A percentile compares a stretch with the other conserved stretches of the same genome.
Evolutionary conservation across 192 early-diverging fungal species (phyloP).

Genomic region (Gaertneriomyces semiglobifer): DNA sequence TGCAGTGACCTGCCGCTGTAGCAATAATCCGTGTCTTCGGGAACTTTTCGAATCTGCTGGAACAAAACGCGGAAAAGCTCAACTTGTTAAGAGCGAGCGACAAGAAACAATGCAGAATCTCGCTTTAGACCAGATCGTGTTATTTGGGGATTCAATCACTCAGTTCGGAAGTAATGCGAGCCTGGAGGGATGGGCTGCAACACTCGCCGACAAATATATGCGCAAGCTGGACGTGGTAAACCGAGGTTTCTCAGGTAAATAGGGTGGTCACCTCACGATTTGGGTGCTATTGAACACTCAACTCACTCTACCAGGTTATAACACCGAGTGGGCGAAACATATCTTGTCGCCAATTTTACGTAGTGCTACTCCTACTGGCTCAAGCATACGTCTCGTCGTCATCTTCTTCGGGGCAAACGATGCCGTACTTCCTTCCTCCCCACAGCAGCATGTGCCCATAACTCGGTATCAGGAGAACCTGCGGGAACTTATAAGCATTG

Average conservation of each 20-base stretch:
- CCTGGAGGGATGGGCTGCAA: conserved; percentile 46
- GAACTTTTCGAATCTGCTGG: too few species aligned
- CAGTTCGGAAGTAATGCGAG: conserved; percentile 25
- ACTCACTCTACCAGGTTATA: conserved; percentile 55
- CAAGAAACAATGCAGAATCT: conserved; percentile 7
- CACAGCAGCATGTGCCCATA: conserved; percentile 62
- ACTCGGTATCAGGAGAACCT: conserved; percentile 58
- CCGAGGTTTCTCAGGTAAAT: conserved; percentile 71
- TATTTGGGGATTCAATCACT: conserved; percentile 44
- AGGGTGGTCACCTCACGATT: background rate
- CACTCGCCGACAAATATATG: conserved; percentile 53
- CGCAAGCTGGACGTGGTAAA: conserved; percentile 74
- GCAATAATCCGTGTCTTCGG: too few species aligned
- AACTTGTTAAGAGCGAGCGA: background rate
- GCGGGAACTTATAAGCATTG: conserved; percentile 51
- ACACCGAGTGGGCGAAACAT: conserved; percentile 54
- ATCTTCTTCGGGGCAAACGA: conserved; percentile 86
- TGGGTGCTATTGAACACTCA: too few species aligned
- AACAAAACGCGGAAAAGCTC: too few species aligned
- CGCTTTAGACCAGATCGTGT: conserved; percentile 31
- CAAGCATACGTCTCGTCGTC: conserved; percentile 55
- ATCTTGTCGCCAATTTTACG: conserved; percentile 57
- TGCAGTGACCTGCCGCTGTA: too few species aligned
- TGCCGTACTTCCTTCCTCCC: conserved; percentile 43
- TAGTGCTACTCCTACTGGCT: conserved; percentile 13